A percentile compares a stretch with the other conserved stretches of the same genome.
Conservation (phyloP, 257 asterid genomes). For the Cruciata laevipes region DNA sequence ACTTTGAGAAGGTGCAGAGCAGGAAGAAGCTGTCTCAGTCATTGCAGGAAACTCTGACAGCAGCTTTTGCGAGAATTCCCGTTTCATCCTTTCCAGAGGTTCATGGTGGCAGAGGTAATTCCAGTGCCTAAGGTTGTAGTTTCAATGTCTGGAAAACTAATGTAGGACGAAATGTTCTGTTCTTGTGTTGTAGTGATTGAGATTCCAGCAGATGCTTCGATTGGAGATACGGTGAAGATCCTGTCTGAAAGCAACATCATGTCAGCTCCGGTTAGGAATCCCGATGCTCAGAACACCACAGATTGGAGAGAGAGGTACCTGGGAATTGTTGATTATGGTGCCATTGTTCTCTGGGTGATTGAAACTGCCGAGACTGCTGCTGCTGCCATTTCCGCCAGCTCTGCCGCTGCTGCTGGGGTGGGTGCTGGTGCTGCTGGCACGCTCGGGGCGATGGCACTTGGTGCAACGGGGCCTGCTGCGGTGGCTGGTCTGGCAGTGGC, state of each 20-base stretch:
- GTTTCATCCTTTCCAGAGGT: slow-evolving; percentile 78
- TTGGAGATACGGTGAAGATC: slow-evolving; percentile 62
- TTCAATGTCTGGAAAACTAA: neutral
- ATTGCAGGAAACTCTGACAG: slow-evolving; percentile 58
- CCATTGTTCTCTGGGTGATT: slow-evolving; percentile 76
- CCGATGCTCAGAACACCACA: slow-evolving; percentile 27
- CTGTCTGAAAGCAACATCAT: slow-evolving; percentile 76
- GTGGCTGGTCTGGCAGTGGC: slow-evolving; percentile 66
- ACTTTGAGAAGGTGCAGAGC: slow-evolving; percentile 61
- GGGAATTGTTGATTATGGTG: slow-evolving; percentile 76
- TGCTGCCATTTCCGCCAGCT: slow-evolving; percentile 58
- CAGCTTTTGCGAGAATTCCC: slow-evolving; percentile 57
- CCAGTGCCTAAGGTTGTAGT: neutral
- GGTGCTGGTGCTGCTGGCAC: slow-evolving; percentile 78
- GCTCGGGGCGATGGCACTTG: slow-evolving; percentile 68
- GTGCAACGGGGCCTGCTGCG: slow-evolving; percentile 75
- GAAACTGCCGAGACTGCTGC: slow-evolving; percentile 85
- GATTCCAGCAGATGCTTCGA: slow-evolving; percentile 52
- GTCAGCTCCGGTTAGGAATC: slow-evolving; percentile 72
- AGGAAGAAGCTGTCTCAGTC: slow-evolving; percentile 52
- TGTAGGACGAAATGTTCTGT: slow-evolving; percentile 4
- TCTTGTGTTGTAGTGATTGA: slow-evolving; percentile 49
- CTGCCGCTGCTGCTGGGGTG: slow-evolving; percentile 80
- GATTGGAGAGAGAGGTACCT: slow-evolving; percentile 75
- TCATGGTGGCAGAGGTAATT: slow-evolving; percentile 76